Percentiles rank a stretch among this genome's conserved stretches.
Evolutionary conservation across 1,139 yeast species (phyloP).

Genomic region (Magnusiomyces tetraspermus): DNA sequence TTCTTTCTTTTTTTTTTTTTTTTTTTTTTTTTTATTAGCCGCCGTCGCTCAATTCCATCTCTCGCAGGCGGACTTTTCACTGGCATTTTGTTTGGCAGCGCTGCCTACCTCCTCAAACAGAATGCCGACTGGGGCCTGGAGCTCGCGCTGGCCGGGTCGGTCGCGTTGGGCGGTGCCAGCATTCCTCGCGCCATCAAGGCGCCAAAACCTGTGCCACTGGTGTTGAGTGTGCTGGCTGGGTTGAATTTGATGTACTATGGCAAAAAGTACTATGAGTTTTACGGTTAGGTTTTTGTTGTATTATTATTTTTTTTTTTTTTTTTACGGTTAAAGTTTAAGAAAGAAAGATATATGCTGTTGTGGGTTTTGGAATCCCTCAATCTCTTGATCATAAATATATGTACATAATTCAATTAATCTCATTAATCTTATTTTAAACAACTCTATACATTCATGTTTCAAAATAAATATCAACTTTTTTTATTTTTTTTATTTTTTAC

Average conservation of each 20-base stretch:
- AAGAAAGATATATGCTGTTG: no score
- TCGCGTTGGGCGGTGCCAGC: conserved; percentile 59
- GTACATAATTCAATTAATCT: no score
- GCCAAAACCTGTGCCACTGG: conserved; percentile 67
- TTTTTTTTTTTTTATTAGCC: conserved; percentile 26
- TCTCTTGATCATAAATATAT: no score
- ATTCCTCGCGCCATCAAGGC: conserved; percentile 55
- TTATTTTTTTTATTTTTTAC: no score
- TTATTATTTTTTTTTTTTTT: no score
- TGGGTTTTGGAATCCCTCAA: no score
- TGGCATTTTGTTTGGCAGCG: conserved; percentile 58
- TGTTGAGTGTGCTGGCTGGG: conserved; percentile 55
- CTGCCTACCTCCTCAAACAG: conserved; percentile 66
- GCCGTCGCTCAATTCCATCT: conserved; percentile 72
- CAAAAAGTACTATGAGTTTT: conserved; percentile 63
- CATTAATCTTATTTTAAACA: no score
- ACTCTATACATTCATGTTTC: no score
- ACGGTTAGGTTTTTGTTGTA: conserved; percentile 21
- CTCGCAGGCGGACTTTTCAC: conserved; percentile 67
- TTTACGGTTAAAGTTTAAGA: no score
- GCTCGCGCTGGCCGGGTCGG: conserved; percentile 64
- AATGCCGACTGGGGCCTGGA: conserved; percentile 77
- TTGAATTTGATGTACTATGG: conserved; percentile 60
- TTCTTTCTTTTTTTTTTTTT: neutral
- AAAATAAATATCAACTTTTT: no score